Conservation (phyloP, 768 basidiomycete species). For the Lenzites betulinus region DNA sequence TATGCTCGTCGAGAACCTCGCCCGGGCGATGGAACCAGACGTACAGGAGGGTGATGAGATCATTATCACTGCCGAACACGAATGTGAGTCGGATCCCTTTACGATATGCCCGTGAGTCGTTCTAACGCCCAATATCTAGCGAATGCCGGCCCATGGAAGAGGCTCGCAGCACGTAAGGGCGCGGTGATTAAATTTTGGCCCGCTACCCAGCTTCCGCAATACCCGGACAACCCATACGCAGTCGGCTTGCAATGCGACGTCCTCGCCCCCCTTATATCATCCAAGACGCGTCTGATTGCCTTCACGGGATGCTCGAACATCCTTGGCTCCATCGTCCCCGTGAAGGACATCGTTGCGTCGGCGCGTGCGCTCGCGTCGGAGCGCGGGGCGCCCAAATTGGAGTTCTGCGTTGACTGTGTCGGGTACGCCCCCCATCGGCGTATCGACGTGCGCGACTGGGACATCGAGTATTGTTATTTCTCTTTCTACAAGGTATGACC, state of each 20-base stretch:
- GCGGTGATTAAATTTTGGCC: conserved; percentile 63
- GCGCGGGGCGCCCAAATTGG: conserved; percentile 58
- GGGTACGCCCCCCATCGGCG: conserved; percentile 75
- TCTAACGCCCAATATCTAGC: conserved; percentile 42
- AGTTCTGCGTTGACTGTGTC: conserved; percentile 76
- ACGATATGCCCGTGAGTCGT: background rate
- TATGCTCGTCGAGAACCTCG: conserved; percentile 67
- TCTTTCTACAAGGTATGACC: conserved; percentile 71
- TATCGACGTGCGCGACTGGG: conserved; percentile 77
- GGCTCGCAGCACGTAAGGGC: conserved; percentile 59
- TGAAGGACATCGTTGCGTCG: conserved; percentile 56
- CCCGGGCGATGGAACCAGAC: conserved; percentile 57
- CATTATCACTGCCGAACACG: conserved; percentile 78
- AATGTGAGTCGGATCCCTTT: conserved; percentile 62
- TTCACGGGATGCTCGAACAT: conserved; percentile 78
- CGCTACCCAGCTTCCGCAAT: conserved; percentile 39
- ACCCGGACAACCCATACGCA: conserved; percentile 63
- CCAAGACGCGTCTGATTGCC: conserved; percentile 70
- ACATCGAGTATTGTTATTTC: conserved; percentile 72
- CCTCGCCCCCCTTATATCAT: conserved; percentile 61
- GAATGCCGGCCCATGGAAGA: conserved; percentile 78
- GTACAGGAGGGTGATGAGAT: conserved; percentile 69
- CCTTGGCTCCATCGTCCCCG: conserved; percentile 64
- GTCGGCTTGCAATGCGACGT: conserved; percentile 54
- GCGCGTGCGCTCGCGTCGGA: conserved; percentile 52